A percentile compares a stretch with the other conserved stretches of the same genome.
Evolutionary conservation across 2,329 filamentous ascomycete genomes (phyloP).

Genomic region (Nemania serpens): DNA sequence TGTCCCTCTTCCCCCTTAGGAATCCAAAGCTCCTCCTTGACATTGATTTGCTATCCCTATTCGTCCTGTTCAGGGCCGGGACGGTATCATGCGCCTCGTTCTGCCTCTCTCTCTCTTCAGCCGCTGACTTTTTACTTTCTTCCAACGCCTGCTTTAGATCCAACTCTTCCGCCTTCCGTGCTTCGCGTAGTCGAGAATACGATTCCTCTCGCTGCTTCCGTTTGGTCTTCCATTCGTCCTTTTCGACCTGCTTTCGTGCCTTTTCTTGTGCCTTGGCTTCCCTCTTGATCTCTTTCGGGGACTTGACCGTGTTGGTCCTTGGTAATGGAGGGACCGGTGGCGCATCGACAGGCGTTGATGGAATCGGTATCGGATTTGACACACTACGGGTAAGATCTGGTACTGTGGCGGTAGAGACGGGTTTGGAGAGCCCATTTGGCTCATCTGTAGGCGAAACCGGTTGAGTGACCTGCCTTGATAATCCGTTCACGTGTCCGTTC

Average conservation of each 20-base stretch:
- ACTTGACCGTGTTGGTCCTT: slow-evolving; percentile 38
- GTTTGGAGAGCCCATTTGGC: slow-evolving; percentile 57
- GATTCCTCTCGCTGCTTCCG: slow-evolving; percentile 50
- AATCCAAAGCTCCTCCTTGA: slow-evolving; percentile 76
- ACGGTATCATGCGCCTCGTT: slow-evolving; percentile 55
- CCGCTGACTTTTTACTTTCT: slow-evolving; percentile 58
- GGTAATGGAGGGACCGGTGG: slow-evolving; percentile 27
- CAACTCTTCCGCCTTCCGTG: slow-evolving; percentile 53
- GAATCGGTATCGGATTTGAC: slow-evolving; percentile 38
- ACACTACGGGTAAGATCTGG: slow-evolving; percentile 45
- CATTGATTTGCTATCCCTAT: slow-evolving; percentile 77
- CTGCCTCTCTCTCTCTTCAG: slow-evolving; percentile 60
- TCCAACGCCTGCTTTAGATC: slow-evolving; percentile 64
- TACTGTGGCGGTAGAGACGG: slow-evolving; percentile 71
- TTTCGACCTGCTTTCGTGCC: slow-evolving; percentile 51
- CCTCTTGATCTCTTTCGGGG: slow-evolving; percentile 70
- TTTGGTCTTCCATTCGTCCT: slow-evolving; percentile 51
- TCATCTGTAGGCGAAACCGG: slow-evolving; percentile 53
- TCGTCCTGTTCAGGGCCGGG: slow-evolving; percentile 63
- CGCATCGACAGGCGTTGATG: slow-evolving; percentile 38
- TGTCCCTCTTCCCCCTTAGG: slow-evolving; percentile 52
- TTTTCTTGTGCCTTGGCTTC: slow-evolving; percentile 51
- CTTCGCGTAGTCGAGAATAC: slow-evolving; percentile 43
- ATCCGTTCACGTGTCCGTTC: slow-evolving; percentile 47
- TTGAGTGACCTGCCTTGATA: slow-evolving; percentile 58